A percentile compares a stretch with the other conserved stretches of the same genome.
Evolutionary conservation across 768 basidiomycete genomes (phyloP).

Genomic region (Favolaschia claudopus): DNA sequence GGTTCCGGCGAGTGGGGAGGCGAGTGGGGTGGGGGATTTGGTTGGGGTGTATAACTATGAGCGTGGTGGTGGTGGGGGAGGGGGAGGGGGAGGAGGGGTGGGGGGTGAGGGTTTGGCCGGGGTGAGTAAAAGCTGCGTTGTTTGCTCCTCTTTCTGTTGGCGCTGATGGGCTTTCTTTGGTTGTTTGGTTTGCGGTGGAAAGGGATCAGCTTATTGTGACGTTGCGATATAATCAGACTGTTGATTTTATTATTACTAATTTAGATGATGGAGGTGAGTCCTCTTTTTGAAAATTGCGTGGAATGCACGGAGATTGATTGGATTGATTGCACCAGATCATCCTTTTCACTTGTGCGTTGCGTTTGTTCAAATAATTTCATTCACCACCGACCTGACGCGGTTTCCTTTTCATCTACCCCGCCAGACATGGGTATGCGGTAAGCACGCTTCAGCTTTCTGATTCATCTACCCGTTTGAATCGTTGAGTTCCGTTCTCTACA

Average conservation of each 20-base stretch:
- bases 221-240: background rate
- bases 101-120: slow-evolving; percentile 17
- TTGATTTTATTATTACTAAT: slow-evolving; percentile 24
- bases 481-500: background rate
- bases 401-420: too few relatives aligned
- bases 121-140: too few relatives aligned
- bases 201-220: slow-evolving; percentile 25
- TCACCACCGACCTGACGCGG: background rate
- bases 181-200: background rate
- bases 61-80: background rate
- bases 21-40: background rate
- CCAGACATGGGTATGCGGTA: slow-evolving; percentile 20
- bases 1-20: background rate
- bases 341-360: slow-evolving; percentile 19
- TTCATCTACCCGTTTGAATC: background rate
- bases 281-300: background rate
- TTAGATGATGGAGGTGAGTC: slow-evolving; percentile 19
- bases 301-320: too few relatives aligned
- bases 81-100: background rate
- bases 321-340: too few relatives aligned
- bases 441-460: background rate
- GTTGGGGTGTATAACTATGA: background rate
- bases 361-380: background rate
- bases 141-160: background rate
- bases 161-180: background rate